These are phyloP conservation scores for Fusarium lyarnte DNA, from an alignment of 2,329 filamentous ascomycete genomes.

Conservation along the genomic window DNA sequence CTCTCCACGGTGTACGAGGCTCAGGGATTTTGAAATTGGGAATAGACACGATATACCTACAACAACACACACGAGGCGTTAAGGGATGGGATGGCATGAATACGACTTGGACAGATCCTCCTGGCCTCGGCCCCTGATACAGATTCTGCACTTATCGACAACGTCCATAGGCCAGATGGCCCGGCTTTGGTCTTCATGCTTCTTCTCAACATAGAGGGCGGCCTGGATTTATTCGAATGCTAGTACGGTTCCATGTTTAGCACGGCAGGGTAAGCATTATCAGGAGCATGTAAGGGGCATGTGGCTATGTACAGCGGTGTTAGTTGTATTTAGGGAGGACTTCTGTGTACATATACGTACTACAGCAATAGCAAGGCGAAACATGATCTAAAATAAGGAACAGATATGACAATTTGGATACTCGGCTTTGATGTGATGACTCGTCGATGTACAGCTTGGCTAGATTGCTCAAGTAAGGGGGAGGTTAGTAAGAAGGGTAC, in stretches of 20 bases:
- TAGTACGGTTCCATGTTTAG: neutral
- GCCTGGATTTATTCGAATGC: neutral
- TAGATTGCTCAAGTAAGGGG: neutral
- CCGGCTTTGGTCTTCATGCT: neutral
- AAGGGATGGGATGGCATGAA: conserved; percentile 12
- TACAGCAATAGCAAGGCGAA: conserved; percentile 12
- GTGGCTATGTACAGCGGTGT: neutral
- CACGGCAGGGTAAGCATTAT: neutral
- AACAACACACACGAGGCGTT: conserved; percentile 46
- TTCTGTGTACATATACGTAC: neutral
- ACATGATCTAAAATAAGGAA: conserved; percentile 9
- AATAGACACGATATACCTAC: conserved; percentile 43
- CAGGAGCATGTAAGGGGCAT: neutral
- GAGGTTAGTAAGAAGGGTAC: neutral
- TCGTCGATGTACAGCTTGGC: neutral
- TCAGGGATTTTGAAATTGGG: conserved; percentile 6
- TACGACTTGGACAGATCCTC: neutral
- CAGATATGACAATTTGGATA: neutral
- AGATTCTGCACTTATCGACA: neutral
- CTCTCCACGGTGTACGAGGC: conserved; percentile 18
- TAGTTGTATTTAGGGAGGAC: neutral
- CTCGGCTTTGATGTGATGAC: neutral
- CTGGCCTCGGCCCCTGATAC: neutral
- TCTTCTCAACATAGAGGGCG: conserved; percentile 1
- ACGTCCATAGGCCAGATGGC: neutral